These are phyloP conservation scores for Pseudopediastrum boryanum DNA, from an alignment of 139 green algal species.

Conservation along the genomic window DNA sequence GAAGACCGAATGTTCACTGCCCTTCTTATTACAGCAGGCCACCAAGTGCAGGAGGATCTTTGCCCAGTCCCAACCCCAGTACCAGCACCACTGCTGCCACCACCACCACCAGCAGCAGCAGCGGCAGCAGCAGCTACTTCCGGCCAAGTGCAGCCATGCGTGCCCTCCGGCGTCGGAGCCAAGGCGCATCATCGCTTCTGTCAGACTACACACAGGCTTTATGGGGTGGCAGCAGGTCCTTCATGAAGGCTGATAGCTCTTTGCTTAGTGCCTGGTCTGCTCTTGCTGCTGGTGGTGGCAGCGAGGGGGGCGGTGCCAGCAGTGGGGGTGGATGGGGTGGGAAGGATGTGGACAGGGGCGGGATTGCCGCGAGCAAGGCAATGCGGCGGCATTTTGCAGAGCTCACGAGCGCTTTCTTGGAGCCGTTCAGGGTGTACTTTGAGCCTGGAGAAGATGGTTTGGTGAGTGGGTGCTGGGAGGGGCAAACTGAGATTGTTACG, in stretches of 20 bases:
- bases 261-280: conserved; percentile 46
- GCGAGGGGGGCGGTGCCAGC: neutral
- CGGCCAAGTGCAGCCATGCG: neutral
- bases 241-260: conserved; percentile 60
- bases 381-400: conserved; percentile 83
- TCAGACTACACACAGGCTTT: conserved; percentile 64
- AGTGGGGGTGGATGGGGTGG: neutral
- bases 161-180: neutral
- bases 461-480: conserved; percentile 20
- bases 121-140: neutral
- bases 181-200: conserved; percentile 56
- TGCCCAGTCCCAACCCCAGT: neutral
- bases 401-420: conserved; percentile 79
- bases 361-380: neutral
- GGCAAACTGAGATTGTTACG: neutral
- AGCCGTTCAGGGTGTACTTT: conserved; percentile 77
- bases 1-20: too few relatives aligned
- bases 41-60: neutral
- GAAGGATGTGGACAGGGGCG: neutral
- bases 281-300: neutral
- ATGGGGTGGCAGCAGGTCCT: conserved; percentile 69
- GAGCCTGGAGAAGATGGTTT: conserved; percentile 41
- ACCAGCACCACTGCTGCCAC: neutral
- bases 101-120: conserved; percentile 18
- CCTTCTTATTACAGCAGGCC: neutral